These are phyloP conservation scores for Hypoxylon crocopeplum DNA, from an alignment of 495 filamentous ascomycete species.

Conservation along the genomic window DNA sequence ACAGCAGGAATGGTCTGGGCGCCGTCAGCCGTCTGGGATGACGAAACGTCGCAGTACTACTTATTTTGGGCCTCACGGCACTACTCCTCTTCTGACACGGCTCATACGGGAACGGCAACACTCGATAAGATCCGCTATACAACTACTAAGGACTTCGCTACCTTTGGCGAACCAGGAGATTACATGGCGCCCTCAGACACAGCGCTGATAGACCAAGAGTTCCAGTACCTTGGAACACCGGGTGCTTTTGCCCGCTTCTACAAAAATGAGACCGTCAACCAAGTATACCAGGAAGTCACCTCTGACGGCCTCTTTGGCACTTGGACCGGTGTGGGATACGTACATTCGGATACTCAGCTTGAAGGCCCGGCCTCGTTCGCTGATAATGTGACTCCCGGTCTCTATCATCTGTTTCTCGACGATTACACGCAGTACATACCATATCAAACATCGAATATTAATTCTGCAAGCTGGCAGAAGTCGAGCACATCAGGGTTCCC, in stretches of 20 bases:
- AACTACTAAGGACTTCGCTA: constrained; percentile 41
- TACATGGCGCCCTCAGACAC: constrained; percentile 37
- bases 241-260: constrained; percentile 44
- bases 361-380: constrained; percentile 47
- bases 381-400: constrained; percentile 41
- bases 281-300: constrained; percentile 43
- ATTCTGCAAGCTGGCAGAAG: constrained; percentile 30
- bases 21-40: constrained; percentile 49
- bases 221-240: constrained; percentile 40
- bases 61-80: constrained; percentile 45
- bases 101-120: constrained; percentile 31
- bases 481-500: constrained; percentile 39
- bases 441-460: constrained; percentile 39
- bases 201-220: constrained; percentile 46
- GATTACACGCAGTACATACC: constrained; percentile 48
- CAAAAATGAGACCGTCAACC: constrained; percentile 46
- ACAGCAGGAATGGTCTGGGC: constrained; percentile 53
- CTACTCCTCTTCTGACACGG: constrained; percentile 33
- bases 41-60: constrained; percentile 41
- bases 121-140: constrained; percentile 41
- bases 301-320: constrained; percentile 47
- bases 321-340: constrained; percentile 40
- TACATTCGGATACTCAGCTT: constrained; percentile 29
- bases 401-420: constrained; percentile 46
- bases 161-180: constrained; percentile 35